Conservation (phyloP, 1,284 basidiomycete species). For the Sanghuangporus weigelae region DNA sequence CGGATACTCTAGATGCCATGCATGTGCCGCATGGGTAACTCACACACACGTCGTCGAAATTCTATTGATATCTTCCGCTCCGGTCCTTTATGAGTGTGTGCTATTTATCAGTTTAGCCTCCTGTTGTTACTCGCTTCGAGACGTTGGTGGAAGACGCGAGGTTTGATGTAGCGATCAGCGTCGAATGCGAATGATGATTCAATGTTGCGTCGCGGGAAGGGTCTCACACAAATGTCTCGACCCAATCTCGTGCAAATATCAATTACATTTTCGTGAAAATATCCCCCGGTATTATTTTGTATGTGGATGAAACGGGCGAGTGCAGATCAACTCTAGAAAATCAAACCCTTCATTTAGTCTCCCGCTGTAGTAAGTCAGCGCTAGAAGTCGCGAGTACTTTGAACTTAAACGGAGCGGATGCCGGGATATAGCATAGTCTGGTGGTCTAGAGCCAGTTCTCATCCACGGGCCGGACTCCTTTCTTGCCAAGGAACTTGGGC, state of each 20-base stretch:
- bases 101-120: too few relatives aligned
- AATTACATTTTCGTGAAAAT: not conserved
- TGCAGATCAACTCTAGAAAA: not conserved
- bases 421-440: not conserved
- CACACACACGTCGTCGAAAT: not conserved
- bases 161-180: too few relatives aligned
- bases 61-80: not conserved
- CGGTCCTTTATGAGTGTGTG: not conserved
- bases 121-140: too few relatives aligned
- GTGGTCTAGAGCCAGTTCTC: not conserved
- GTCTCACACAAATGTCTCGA: not conserved
- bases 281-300: not conserved
- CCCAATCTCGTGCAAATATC: not conserved
- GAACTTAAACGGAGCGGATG: not conserved
- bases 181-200: too few relatives aligned
- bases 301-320: not conserved
- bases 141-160: too few relatives aligned
- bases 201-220: too few relatives aligned
- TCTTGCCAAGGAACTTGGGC: conserved; percentile 15
- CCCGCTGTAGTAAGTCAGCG: not conserved
- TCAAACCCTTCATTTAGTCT: not conserved
- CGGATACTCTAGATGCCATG: not conserved
- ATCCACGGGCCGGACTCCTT: not conserved
- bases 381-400: not conserved
- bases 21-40: not conserved